Base-by-base conservation (phyloP, 768 basidiomycete genomes). In the button mushroom (Agaricus bisporus) region DNA sequence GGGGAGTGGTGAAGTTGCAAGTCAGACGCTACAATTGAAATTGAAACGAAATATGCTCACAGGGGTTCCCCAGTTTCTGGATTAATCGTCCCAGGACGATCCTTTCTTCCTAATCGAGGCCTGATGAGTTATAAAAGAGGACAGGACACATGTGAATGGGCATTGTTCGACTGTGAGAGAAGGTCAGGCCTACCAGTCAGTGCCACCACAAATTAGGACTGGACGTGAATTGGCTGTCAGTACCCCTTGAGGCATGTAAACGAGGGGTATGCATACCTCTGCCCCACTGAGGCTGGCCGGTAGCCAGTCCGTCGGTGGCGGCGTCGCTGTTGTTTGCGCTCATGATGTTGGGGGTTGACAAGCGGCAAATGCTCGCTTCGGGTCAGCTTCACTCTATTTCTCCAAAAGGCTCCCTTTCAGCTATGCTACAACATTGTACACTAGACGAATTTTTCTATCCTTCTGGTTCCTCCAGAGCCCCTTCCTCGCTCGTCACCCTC, bases 191-290 rank as follows among this genome's bases (percentile, higher is more conserved):
- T 65, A 93, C 91, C 91, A 93, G 70, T 91, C 87, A 20, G 87
- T 91, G 48, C 91, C 91, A 49, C 91, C 91, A 62, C 85, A 88
- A 59, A 94, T 84, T 59, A 91, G 68, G 38, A 91, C 91, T 95
- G 55, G 18, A 26, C 15, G 52, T 44, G 56, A 38, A 49, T 58
- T 56, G 49, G 56, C 54, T 43, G 58, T 65, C 52, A 66, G 62
- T 52, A 56, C 44, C 29, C 46, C 49, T 43, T 32, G 38, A 50
- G 48, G 25, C 35, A 56, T 58, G 58, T 56, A 48, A 56, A 50
- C 52, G 56, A 42, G 44, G 41, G 46, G 22, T 44, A 41, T 38
- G 58, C 54, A 43, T 65, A 71, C 71, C 66, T 68, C 71, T 66
- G 58, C 77, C 78, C 77, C 78, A 79, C 59, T 71, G 69, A 55